Evolutionary conservation across 306 rosid species (phyloP), one percentile per base, ranked within the genome.

Genomic region (Hippophae gyantsensis): DNA sequence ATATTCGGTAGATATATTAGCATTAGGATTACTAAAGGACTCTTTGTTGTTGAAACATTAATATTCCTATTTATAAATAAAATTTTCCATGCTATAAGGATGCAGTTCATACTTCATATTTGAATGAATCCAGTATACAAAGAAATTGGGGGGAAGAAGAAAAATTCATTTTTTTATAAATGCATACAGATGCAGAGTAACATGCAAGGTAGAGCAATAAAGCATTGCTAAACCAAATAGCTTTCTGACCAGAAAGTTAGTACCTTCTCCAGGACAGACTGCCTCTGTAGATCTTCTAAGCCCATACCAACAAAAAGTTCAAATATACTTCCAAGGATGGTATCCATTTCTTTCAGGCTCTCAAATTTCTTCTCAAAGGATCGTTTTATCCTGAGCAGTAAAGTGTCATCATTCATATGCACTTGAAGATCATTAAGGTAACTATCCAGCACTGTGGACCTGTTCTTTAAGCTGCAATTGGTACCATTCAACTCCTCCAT

Each of bases 401-500:
- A 64, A 56, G 72, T 73, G 42, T 77, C 64, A 54, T 88, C 97
- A 61, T 74, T 82, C 89, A 88, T 55, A 72, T 80, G 77, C 61
- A 60, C 65, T 65, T 57, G 83, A 82, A 93, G 94, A 88, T 84
- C 84, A 70, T 72, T 66, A 57, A 86, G 73, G 70, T 78, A 64
- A 55, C 78, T 81, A 54, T 72, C 53, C 42, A 86, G 82, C 72
- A 84, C 86, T 23, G 62, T 43, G 63, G 86, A 80, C 74, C 76
- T 80, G 76, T 62, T 88, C 57, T 80, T 76, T 65, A 78, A 69
- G 76, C 72, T 70, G 64, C 86, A 82, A 64, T 62, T 80, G 54
- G 77, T 78, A 69, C 90, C 81, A 58, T 88, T 71, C 68, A 84
- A 79, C 76, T 88, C 94, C 7, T 82, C 90, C 75, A 76, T 62